A percentile compares a stretch with the other conserved stretches of the same genome.
These are phyloP conservation scores for Pichia sp. DNA, from an alignment of 1,139 yeast genomes.

Conservation along the genomic window DNA sequence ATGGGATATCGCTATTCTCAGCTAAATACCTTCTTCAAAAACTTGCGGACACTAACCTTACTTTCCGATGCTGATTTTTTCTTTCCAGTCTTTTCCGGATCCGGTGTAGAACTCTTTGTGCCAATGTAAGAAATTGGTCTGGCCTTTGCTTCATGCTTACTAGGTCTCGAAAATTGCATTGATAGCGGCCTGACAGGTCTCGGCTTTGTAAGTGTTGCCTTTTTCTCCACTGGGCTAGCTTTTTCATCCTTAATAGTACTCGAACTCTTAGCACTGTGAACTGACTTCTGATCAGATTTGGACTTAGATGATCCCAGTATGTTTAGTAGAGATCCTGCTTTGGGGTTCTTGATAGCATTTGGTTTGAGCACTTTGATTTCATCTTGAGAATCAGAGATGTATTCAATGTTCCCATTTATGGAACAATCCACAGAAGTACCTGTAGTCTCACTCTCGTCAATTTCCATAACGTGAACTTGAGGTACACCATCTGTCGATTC, in stretches of 20 bases:
- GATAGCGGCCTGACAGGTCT: too few species aligned
- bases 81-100: neutral
- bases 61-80: conserved; percentile 3
- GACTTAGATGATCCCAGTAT: neutral
- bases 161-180: too few species aligned
- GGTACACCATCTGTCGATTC: neutral
- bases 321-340: neutral
- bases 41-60: conserved; percentile 9
- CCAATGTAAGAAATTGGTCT: too few species aligned
- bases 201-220: too few species aligned
- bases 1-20: too few species aligned
- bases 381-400: neutral
- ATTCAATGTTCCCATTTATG: conserved; percentile 6
- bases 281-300: neutral
- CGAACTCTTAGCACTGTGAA: neutral
- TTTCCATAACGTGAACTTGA: conserved; percentile 5
- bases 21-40: conserved; percentile 11
- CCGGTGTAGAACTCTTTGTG: too few species aligned
- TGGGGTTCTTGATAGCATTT: neutral
- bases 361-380: neutral
- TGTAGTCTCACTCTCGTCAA: conserved; percentile 3
- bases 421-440: neutral
- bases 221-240: too few species aligned
- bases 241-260: neutral
- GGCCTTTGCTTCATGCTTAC: too few species aligned